These are phyloP conservation scores for Pisolithus orientalis DNA, from an alignment of 768 basidiomycete species.

Conservation along the genomic window DNA sequence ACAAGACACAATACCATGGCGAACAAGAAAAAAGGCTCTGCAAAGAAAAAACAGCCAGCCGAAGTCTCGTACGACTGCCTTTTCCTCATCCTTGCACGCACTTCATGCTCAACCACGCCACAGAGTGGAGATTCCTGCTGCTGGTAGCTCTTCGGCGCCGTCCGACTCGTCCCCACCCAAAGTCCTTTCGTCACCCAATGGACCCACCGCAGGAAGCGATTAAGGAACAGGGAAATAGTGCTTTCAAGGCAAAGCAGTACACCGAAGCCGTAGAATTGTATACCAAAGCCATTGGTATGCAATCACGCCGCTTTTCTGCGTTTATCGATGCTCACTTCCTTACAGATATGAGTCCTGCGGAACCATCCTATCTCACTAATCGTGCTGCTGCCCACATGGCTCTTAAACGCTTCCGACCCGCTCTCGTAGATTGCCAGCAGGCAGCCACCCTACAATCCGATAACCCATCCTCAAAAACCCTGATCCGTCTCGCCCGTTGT, in stretches of 20 bases:
- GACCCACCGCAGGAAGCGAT: conserved; percentile 47
- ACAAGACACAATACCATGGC: conserved; percentile 16
- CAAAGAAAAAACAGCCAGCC: conserved; percentile 23
- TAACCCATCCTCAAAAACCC: conserved; percentile 65
- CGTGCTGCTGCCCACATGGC: conserved; percentile 84
- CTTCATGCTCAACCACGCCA: neutral
- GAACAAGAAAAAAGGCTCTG: conserved; percentile 26
- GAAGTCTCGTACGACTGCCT: conserved; percentile 15
- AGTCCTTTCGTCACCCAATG: conserved; percentile 17
- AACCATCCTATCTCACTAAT: conserved; percentile 79
- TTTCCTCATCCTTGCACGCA: neutral
- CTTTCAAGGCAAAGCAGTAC: conserved; percentile 65
- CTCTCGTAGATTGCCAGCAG: conserved; percentile 73
- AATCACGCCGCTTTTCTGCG: conserved; percentile 18
- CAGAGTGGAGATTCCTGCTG: conserved; percentile 9
- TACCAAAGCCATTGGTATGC: conserved; percentile 63
- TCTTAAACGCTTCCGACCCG: conserved; percentile 66
- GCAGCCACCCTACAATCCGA: conserved; percentile 61
- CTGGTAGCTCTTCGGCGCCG: conserved; percentile 5
- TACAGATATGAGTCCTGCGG: conserved; percentile 51
- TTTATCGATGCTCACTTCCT: conserved; percentile 3
- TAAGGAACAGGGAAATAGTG: conserved; percentile 69
- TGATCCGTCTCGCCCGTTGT: conserved; percentile 77
- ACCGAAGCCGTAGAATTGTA: conserved; percentile 68
- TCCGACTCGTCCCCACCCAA: conserved; percentile 3